A percentile compares a stretch with the other conserved stretches of the same genome.
phyloP scores from a whole-genome alignment of 1,139 yeast species.

The Torulaspora globosa region DNA sequence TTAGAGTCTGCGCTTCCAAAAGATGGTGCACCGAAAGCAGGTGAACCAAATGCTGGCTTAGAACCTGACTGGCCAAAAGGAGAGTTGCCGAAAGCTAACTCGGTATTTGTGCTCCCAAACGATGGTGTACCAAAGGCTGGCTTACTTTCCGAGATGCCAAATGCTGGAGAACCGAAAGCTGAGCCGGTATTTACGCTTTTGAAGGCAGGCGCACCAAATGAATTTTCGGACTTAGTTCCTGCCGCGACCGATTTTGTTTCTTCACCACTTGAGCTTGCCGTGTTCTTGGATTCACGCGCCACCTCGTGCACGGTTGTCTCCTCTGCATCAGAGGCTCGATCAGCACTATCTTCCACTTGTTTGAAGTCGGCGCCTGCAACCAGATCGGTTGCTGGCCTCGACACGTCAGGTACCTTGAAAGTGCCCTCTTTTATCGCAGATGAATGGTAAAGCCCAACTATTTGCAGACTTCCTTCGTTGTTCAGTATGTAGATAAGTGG shows the following conservation, averaged over 20 bases:
- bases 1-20: conserved; percentile 9
- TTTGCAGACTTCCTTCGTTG: conserved; percentile 55
- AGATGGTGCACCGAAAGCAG: conserved; percentile 12
- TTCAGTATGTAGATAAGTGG: conserved; percentile 64
- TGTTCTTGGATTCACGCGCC: neutral
- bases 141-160: neutral
- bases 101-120: conserved; percentile 4
- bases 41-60: conserved; percentile 8
- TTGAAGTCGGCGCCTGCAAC: too few relatives aligned
- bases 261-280: neutral
- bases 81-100: conserved; percentile 7
- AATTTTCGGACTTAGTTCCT: neutral
- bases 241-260: neutral
- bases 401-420: conserved; percentile 22
- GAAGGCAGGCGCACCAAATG: neutral
- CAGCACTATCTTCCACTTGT: neutral
- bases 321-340: neutral
- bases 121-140: conserved; percentile 3
- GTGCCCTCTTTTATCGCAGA: conserved; percentile 42
- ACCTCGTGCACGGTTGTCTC: neutral
- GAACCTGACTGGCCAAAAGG: neutral
- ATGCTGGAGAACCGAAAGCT: neutral
- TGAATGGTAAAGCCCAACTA: conserved; percentile 63
- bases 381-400: neutral
- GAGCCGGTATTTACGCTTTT: neutral